phyloP scores from a whole-genome alignment of 768 basidiomycete species.

The Amanita muscaria region DNA sequence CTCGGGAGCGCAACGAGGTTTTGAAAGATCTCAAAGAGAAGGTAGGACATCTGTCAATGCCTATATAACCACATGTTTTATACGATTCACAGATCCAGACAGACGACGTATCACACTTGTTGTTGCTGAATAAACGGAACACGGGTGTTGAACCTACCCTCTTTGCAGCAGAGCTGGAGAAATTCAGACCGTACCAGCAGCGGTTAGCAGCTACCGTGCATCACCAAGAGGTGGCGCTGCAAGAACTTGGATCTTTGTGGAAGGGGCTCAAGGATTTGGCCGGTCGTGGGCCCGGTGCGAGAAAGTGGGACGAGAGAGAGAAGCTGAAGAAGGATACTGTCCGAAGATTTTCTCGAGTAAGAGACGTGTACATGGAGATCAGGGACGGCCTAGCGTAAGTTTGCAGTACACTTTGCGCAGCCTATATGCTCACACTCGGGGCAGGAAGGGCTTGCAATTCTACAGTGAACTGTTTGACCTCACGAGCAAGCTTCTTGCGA shows the following conservation, averaged over 20 bases:
- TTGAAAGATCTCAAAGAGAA: slow-evolving; percentile 95
- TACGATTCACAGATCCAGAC: slow-evolving; percentile 61
- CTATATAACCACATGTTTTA: neutral
- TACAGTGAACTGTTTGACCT: slow-evolving; percentile 74
- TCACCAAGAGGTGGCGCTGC: slow-evolving; percentile 62
- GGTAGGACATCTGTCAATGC: slow-evolving; percentile 40
- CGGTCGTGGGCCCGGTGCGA: slow-evolving; percentile 67
- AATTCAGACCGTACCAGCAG: slow-evolving; percentile 87
- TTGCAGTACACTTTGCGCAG: slow-evolving; percentile 1
- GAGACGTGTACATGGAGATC: slow-evolving; percentile 82
- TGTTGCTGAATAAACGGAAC: slow-evolving; percentile 85
- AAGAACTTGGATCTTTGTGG: slow-evolving; percentile 72
- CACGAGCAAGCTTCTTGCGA: slow-evolving; percentile 44
- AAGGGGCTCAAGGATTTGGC: slow-evolving; percentile 63
- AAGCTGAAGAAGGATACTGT: slow-evolving; percentile 69
- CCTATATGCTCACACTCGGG: slow-evolving; percentile 5
- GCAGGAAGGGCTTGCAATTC: slow-evolving; percentile 82
- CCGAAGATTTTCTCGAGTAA: slow-evolving; percentile 61
- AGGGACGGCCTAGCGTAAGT: slow-evolving; percentile 76
- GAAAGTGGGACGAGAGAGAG: slow-evolving; percentile 78
- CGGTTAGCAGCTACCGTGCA: slow-evolving; percentile 71
- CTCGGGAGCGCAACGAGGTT: slow-evolving; percentile 76
- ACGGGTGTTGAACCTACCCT: slow-evolving; percentile 75
- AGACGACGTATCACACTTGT: slow-evolving; percentile 93
- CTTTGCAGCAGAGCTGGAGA: slow-evolving; percentile 91